Conservation (phyloP, 805 yeast species). For the Cyberlindnera maritima region DNA sequence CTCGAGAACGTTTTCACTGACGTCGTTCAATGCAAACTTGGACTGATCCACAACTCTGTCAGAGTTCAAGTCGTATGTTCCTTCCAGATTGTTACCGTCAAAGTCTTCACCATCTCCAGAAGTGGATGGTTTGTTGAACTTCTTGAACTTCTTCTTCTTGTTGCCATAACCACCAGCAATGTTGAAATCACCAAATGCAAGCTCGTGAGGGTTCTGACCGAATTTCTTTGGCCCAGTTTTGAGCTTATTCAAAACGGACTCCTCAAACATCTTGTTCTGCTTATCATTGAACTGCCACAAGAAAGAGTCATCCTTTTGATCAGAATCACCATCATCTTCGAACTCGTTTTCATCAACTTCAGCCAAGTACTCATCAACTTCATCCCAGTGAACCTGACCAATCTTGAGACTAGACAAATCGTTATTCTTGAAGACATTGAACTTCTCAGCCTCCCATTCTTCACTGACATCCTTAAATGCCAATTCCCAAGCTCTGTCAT, state of each 20-base stretch:
- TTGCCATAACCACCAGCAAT: constrained; percentile 17
- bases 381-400: constrained; percentile 68
- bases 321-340: constrained; percentile 7
- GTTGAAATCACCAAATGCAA: constrained; percentile 18
- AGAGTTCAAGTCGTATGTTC: constrained; percentile 25
- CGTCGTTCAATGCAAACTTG: constrained; percentile 10
- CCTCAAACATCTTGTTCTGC: constrained; percentile 23
- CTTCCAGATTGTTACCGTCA: constrained; percentile 18
- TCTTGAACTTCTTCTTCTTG: constrained; percentile 24
- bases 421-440: constrained; percentile 70
- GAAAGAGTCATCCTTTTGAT: constrained; percentile 20
- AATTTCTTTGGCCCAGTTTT: constrained; percentile 19
- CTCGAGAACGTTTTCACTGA: constrained; percentile 12
- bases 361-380: constrained; percentile 42
- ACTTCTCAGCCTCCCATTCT: constrained; percentile 72
- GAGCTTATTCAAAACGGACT: constrained; percentile 20
- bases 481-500: constrained; percentile 67
- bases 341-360: constrained; percentile 24
- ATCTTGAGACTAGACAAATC: constrained; percentile 52
- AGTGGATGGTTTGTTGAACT: constrained; percentile 11
- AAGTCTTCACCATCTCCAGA: constrained; percentile 12
- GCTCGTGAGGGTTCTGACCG: constrained; percentile 22
- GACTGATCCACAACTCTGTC: constrained; percentile 22
- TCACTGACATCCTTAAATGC: constrained; percentile 76
- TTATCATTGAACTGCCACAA: constrained; percentile 19